Percentiles rank a stretch among this genome's conserved stretches.
These are phyloP conservation scores for Arctium lappa DNA, from an alignment of 129 eudicot genomes.

Conservation along the genomic window DNA sequence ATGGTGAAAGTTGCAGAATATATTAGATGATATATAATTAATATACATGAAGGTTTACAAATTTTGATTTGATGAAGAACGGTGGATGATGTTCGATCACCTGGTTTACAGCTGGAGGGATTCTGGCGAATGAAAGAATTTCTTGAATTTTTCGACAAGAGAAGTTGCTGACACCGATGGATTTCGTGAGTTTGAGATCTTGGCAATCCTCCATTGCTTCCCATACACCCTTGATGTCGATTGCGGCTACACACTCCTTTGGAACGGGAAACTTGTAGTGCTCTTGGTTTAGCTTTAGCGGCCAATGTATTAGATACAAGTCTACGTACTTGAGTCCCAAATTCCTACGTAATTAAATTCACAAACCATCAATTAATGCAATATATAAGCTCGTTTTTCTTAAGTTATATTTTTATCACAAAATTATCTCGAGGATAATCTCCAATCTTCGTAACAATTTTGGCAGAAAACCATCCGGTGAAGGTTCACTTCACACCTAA, in stretches of 20 bases:
- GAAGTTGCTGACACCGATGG: conserved; percentile 64
- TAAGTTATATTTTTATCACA: too few species aligned
- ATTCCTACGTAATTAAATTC: conserved; percentile 31
- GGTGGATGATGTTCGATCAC: conserved; percentile 29
- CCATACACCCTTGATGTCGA: conserved; percentile 55
- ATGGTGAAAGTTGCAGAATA: too few species aligned
- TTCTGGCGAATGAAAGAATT: conserved; percentile 47
- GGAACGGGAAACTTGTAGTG: conserved; percentile 26
- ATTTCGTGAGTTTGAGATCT: conserved; percentile 54
- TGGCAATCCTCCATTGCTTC: conserved; percentile 70
- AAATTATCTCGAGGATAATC: too few species aligned
- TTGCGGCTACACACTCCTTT: conserved; percentile 24
- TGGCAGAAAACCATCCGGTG: too few species aligned
- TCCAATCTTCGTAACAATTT: too few species aligned
- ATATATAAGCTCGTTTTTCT: not conserved
- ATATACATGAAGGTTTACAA: not conserved
- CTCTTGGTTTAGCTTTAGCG: conserved; percentile 34
- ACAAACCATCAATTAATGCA: not conserved
- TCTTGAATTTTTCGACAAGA: conserved; percentile 32
- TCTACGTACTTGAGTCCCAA: conserved; percentile 55
- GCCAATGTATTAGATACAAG: conserved; percentile 56
- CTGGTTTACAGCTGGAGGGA: conserved; percentile 62
- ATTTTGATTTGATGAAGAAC: not conserved
- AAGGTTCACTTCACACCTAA: too few species aligned
- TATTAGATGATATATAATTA: not conserved